Evolutionary conservation across 345 rosid species (phyloP).

Genomic region (Syzygium aromaticum): DNA sequence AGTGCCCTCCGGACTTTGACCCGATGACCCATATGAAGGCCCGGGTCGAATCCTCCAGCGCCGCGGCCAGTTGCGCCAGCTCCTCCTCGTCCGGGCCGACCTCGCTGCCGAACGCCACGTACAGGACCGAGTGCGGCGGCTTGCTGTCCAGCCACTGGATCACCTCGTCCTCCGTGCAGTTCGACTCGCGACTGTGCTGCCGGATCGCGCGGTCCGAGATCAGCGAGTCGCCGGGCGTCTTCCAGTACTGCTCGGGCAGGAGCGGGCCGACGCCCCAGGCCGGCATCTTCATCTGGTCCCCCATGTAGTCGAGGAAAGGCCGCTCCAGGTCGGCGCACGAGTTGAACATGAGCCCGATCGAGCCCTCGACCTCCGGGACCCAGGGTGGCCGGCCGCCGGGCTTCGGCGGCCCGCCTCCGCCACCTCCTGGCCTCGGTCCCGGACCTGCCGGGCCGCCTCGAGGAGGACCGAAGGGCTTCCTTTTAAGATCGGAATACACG

Average conservation of each 20-base stretch:
- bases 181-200: background rate
- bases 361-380: conserved; percentile 8
- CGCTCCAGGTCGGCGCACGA: conserved; percentile 28
- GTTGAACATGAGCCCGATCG: conserved; percentile 23
- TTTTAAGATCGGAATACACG: conserved; percentile 11
- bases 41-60: background rate
- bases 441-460: background rate
- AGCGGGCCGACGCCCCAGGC: conserved; percentile 38
- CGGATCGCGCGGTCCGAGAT: conserved; percentile 11
- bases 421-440: background rate
- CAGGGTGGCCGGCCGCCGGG: conserved; percentile 25
- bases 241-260: conserved; percentile 22
- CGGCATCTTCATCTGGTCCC: conserved; percentile 11
- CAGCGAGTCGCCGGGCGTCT: conserved; percentile 2
- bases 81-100: conserved; percentile 11
- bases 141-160: conserved; percentile 12
- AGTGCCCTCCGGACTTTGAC: background rate
- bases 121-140: conserved; percentile 7
- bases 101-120: conserved; percentile 15
- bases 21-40: conserved; percentile 18
- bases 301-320: conserved; percentile 17
- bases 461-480: conserved; percentile 5
- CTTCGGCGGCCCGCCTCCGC: conserved; percentile 12
- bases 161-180: conserved; percentile 1
- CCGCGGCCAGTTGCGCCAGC: conserved; percentile 1